Percentiles rank a stretch among this genome's conserved stretches.
These are phyloP conservation scores for Pseudisothecium myosuroides DNA, from an alignment of 225 moss, liverwort and hornwort species.

Conservation along the genomic window DNA sequence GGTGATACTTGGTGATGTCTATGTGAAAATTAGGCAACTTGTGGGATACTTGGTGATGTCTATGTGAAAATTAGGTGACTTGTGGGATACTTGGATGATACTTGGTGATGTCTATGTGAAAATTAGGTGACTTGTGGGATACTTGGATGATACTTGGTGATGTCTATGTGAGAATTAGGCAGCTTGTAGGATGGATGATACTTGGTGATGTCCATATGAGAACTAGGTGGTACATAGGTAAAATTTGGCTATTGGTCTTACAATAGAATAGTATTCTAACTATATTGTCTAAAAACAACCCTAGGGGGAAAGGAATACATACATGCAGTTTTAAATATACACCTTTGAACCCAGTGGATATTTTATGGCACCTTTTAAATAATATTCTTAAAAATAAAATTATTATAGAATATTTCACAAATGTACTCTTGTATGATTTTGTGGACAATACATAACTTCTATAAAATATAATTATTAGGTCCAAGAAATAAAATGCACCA, in stretches of 20 bases:
- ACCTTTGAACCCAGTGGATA: fast-evolving
- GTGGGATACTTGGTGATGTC: neutral
- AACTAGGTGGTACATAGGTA: no score
- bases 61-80: no score
- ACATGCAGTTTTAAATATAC: neutral
- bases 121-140: neutral
- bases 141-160: neutral
- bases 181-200: fast-evolving
- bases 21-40: fast-evolving
- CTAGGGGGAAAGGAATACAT: fast-evolving
- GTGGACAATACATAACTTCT: neutral
- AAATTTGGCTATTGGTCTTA: neutral
- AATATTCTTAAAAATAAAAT: fast-evolving
- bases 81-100: no score
- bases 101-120: neutral
- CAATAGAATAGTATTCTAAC: fast-evolving
- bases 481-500: neutral
- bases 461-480: neutral
- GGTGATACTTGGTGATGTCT: neutral
- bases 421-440: neutral
- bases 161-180: neutral
- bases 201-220: neutral
- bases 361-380: no score
- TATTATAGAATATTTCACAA: neutral
- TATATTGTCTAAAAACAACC: neutral